Evolutionary conservation across 495 filamentous ascomycete genomes (phyloP).

Genomic region (Hypoxylon intermedium): DNA sequence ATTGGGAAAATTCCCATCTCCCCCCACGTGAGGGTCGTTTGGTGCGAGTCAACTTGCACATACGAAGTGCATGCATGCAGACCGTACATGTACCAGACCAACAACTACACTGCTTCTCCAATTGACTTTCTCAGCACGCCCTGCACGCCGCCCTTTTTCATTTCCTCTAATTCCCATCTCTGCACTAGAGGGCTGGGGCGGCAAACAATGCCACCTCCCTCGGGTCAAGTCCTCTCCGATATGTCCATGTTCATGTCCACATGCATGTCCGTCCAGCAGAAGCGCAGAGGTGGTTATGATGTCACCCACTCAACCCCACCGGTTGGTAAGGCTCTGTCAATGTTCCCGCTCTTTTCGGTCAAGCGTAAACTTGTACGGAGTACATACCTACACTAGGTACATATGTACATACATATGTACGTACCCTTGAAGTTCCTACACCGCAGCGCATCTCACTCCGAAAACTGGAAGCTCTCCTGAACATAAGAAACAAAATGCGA

Average conservation of each 20-base stretch:
- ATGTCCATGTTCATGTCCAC: background rate
- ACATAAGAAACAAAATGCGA: background rate
- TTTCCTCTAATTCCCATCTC: background rate
- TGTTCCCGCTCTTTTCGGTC: no score
- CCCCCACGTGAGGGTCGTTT: conserved; percentile 37
- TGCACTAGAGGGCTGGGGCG: conserved; percentile 12
- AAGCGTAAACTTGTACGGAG: no score
- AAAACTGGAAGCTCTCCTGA: background rate
- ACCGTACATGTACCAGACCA: conserved; percentile 13
- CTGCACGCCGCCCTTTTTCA: conserved; percentile 1
- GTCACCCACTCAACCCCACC: conserved; percentile 22
- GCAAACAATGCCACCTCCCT: conserved; percentile 1
- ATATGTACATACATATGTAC: background rate
- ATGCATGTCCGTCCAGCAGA: background rate
- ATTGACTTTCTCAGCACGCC: conserved; percentile 5
- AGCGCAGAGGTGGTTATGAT: no score
- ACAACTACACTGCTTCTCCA: no score
- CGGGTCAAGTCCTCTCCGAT: conserved; percentile 8
- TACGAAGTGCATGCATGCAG: conserved; percentile 35
- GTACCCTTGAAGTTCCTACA: conserved; percentile 1
- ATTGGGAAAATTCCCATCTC: conserved; percentile 25
- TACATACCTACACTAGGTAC: background rate
- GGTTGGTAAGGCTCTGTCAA: no score
- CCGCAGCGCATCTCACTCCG: background rate
- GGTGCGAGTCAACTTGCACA: conserved; percentile 39